Base-by-base conservation (phyloP, 2,329 filamentous ascomycete species). In the Aspergillus novofumigatus region DNA sequence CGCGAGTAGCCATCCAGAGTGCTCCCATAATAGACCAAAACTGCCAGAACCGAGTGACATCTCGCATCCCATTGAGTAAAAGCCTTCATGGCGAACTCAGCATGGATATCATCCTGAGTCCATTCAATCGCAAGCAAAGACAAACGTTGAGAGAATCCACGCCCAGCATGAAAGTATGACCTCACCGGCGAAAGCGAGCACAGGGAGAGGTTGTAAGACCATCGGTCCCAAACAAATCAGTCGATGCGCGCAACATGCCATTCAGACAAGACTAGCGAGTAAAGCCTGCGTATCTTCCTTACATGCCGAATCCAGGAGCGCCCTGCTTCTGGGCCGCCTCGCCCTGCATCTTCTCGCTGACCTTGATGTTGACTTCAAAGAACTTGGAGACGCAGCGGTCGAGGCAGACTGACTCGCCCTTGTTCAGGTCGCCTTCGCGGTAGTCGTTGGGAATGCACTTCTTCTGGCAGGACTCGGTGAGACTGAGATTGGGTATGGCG, bases 321-420 rank as follows among this genome's bases (percentile, higher is more conserved):
- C 79, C 83, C 59, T 86, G 84, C 69, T 84, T 84, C 61, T 84
- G 82, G 70, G 86, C 84, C 51, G 90, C 90, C 77, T 96, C 90
- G 63, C 88, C 86, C 79, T 97, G 92, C 86, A 97, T 92, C 80
- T 95, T 91, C 80, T 97, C 92, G 70, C 90, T 93, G 59, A 97
- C 91, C 82, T 97, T 97, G 82, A 96, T 87, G 77, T 96, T 96
- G 71, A 96, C 92, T 69, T 97, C 93, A 80, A 99, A 97, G 82
- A 97, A 99, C 82, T 99, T 99, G 72, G 90, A 85, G 57, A 95
- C 90, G 80, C 95, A 99, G 71, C 94, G 91, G 80, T 99, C 94
- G 67, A 99, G 87, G 81, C 95, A 99, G 68, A 99, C 94, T 67
- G 89, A 92, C 80, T 99, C 94, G 83, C 92, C 95, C 82, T 99